Conservation (phyloP, 2,329 filamentous ascomycete species). For the Cercospora beticola region DNA sequence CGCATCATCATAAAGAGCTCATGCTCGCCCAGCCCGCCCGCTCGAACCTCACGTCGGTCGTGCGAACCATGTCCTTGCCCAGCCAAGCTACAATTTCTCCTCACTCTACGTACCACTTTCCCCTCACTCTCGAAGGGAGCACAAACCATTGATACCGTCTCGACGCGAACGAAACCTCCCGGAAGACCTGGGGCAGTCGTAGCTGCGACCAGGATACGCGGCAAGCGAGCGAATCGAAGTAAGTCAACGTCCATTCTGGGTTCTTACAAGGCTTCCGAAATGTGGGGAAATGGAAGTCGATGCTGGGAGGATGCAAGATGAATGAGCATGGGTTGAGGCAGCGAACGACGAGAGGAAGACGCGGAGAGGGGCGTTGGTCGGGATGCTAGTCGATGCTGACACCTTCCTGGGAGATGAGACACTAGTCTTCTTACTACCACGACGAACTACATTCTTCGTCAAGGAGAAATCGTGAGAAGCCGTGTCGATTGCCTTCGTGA, state of each 20-base stretch:
- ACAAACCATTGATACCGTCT: background rate
- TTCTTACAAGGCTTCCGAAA: background rate
- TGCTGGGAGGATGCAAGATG: background rate
- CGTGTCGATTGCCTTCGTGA: background rate
- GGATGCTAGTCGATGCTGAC: conserved; percentile 5
- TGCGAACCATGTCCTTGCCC: conserved; percentile 13
- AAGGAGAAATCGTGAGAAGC: conserved; percentile 1
- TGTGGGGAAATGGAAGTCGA: conserved; percentile 13
- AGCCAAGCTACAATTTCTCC: conserved; percentile 9
- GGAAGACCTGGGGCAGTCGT: background rate
- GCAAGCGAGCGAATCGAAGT: conserved; percentile 14
- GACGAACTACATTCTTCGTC: conserved; percentile 6
- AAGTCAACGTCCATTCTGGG: background rate
- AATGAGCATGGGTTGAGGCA: background rate
- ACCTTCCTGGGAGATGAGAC: conserved; percentile 6
- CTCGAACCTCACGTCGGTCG: background rate
- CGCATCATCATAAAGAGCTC: background rate
- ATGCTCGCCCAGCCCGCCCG: background rate
- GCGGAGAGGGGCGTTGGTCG: background rate
- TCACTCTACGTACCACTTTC: conserved; percentile 14
- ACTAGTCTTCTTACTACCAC: conserved; percentile 3
- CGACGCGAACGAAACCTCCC: background rate
- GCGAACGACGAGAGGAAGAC: background rate
- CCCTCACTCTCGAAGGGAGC: background rate
- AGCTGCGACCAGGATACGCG: conserved; percentile 5